Base-by-base conservation (phyloP, 805 yeast genomes). In the Suhomyces sp. region DNA sequence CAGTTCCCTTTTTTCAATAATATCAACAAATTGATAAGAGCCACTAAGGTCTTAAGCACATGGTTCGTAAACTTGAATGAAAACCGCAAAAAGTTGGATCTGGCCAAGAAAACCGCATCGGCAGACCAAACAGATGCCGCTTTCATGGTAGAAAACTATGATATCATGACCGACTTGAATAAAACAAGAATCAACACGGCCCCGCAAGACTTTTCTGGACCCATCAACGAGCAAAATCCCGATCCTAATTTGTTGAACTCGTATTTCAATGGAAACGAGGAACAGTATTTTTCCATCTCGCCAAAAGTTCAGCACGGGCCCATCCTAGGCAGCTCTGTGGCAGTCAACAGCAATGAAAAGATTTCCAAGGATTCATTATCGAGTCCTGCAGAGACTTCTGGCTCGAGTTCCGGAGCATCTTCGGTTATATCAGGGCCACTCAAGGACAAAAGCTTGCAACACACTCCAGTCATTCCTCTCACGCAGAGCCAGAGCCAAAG, bases 1-100 rank as follows among this genome's bases (percentile, higher is more conserved):
- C 65, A 64, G 51, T 66, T 66, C 43, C 63, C 67, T 19, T 60
- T 64, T 43, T 64, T 62, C 52, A 64, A 63, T 51, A 63, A 64
- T 49, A 62, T 63, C 44, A 65, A 64, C 52, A 64, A 62, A 51
- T 54, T 66, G 31, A 65, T 66, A n/a, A 49, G 64, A 21, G 59
- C 68, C 7, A 56, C 62, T 46, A 46, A 46, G 31, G 50, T 50
- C 4, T 55, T 66, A 44, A 63, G 62, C 46, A 57, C 57, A 9
- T 66, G 71, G 71, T 66, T 63, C 43, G 53, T 61, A 49, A 54
- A 54, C 44, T 48, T 57, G 43, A 51, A 53, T 29, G 57, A 50
- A 6, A 53, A 51, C 44, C 44, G 57, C 3, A 46, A 20, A 20
- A 49, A 45, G 31, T 29, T 41, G 19, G 37, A 44, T 9, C 46